Conservation (phyloP, 164 flowering plant species). For the Vitis cinerea region DNA sequence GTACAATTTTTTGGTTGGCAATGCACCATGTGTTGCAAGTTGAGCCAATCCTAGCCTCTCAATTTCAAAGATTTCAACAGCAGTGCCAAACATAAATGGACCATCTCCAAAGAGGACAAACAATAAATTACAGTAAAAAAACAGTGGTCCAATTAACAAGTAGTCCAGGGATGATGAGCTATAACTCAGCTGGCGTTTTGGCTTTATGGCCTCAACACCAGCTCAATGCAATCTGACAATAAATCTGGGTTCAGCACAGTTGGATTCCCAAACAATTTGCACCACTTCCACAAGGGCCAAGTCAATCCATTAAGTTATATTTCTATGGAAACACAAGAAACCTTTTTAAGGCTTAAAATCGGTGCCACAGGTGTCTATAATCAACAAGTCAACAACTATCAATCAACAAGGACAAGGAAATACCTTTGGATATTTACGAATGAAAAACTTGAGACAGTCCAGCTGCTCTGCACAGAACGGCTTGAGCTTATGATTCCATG, state of each 20-base stretch:
- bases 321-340: neutral
- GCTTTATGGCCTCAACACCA: neutral
- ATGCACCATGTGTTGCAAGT: no score
- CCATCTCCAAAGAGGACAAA: no score
- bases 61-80: no score
- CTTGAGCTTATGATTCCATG: conserved; percentile 62
- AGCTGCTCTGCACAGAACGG: conserved; percentile 56
- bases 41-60: no score
- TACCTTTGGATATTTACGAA: conserved; percentile 72
- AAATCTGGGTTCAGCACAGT: neutral
- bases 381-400: neutral
- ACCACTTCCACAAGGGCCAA: no score
- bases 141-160: no score
- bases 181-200: neutral
- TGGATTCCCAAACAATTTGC: no score
- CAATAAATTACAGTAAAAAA: no score
- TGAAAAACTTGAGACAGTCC: conserved; percentile 62
- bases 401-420: neutral
- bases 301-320: no score
- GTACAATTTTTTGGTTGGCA: no score
- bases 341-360: neutral
- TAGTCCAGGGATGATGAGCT: no score
- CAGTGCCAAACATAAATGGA: no score
- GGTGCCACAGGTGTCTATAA: neutral
- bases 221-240: neutral